Evolutionary conservation across 495 filamentous ascomycete species (phyloP).

Genomic region (Trichoderma gamsii): DNA sequence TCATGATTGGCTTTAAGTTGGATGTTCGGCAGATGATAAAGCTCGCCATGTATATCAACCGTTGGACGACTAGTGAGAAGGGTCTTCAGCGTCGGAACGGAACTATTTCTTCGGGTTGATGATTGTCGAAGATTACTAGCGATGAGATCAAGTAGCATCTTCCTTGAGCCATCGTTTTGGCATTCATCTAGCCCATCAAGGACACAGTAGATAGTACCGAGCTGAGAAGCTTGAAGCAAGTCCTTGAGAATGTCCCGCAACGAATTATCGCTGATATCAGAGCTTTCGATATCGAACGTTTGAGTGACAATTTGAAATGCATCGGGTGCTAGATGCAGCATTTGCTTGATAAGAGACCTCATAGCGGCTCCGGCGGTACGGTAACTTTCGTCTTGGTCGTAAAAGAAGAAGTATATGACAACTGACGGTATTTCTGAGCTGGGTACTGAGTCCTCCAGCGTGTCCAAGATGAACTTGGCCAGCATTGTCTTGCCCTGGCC

Average conservation of each 20-base stretch:
- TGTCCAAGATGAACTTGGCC: conserved; percentile 2
- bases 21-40: neutral
- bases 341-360: conserved; percentile 15
- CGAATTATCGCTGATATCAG: neutral
- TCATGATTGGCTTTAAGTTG: neutral
- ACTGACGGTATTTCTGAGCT: neutral
- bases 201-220: conserved; percentile 10
- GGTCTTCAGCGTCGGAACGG: neutral
- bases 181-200: conserved; percentile 17
- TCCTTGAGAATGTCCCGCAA: conserved; percentile 14
- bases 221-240: neutral
- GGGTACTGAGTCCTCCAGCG: neutral
- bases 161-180: neutral
- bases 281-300: conserved; percentile 8
- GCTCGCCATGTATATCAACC: neutral
- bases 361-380: conserved; percentile 5
- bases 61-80: neutral
- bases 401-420: conserved; percentile 15
- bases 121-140: neutral
- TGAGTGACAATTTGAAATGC: conserved; percentile 1
- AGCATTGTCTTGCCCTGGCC: conserved; percentile 17
- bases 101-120: neutral
- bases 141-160: neutral
- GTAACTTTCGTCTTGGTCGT: conserved; percentile 5
- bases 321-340: neutral